Evolutionary conservation across 2,329 filamentous ascomycete genomes (phyloP), one percentile per base, ranked within the genome.

Genomic region (Fusarium veterinarium): DNA sequence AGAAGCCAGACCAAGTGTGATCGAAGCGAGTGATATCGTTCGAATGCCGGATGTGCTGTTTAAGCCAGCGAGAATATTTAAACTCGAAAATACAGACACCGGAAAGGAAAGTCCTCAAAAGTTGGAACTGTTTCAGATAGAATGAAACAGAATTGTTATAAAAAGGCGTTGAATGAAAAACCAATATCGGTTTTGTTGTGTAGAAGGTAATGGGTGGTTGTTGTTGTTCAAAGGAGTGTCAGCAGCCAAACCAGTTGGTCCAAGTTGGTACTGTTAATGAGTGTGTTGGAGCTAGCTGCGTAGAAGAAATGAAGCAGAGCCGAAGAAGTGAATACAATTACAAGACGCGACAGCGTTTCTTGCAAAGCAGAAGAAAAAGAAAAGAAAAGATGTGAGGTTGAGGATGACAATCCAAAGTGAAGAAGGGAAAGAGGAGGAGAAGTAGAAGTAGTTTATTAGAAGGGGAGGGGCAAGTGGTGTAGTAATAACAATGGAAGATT

Each of bases 171-270:
- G 48, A 63, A 64, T 62, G 42, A 66, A 69, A 67, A 70, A 64
- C 67, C 63, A 59, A 46, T 30, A 51, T 66, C 51, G 67, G 66
- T 61, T 61, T 53, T 64, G 56, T 53, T 74, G 52, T 64, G 64
- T 68, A 61, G 53, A 69, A 52, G 28, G 48, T 53, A 51, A 48
- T 65, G 58, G 66, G 46, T 60, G 71, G 38, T 57, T 57, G 45
- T n/a, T 49, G 45, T n/a, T 49, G 40, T 57, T 71, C 68, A 85
- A 88, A 89, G 82, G 85, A 87, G 81, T 80, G 86, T 85, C 84
- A 85, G 85, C 84, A 87, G 85, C 87, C 86, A 88, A 88, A 83
- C 85, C 86, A 87, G 86, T 87, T 87, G 86, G 85, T 80, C 82
- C 78, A 83, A 83, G 79, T 62, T 69, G 52, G 61, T 75, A 62